Percentiles rank a stretch among this genome's conserved stretches.
Evolutionary conservation across 306 rosid genomes (phyloP).

Genomic region (Abrus precatorius): DNA sequence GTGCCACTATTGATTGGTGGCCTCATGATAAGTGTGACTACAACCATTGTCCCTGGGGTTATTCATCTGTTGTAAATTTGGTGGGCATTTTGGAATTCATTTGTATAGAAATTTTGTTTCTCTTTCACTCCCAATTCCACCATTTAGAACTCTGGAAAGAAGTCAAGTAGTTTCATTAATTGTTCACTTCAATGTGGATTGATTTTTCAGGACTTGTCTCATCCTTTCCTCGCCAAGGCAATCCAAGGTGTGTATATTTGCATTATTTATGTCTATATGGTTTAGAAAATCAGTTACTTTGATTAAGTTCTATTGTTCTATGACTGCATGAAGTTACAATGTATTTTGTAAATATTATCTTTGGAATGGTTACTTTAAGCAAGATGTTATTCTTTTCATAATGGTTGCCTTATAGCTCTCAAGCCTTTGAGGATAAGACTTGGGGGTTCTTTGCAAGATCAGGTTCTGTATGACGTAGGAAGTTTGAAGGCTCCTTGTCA

Average conservation of each 20-base stretch:
- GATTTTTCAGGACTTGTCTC: constrained; percentile 84
- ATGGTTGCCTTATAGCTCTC: constrained; percentile 72
- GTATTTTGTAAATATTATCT: constrained; percentile 13
- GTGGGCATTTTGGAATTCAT: constrained; percentile 55
- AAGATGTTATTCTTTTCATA: constrained; percentile 42
- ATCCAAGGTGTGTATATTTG: constrained; percentile 71
- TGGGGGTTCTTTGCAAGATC: constrained; percentile 98
- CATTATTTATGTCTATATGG: constrained; percentile 24
- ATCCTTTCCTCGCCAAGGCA: constrained; percentile 83
- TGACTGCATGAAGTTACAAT: constrained; percentile 24
- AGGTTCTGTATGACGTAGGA: constrained; percentile 80
- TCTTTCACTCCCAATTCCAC: not conserved
- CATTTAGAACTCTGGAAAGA: constrained; percentile 19
- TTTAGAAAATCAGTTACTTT: constrained; percentile 17
- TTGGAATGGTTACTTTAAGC: constrained; percentile 30
- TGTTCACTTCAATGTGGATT: constrained; percentile 53
- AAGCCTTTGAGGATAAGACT: constrained; percentile 88
- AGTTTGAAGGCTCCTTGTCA: constrained; percentile 73
- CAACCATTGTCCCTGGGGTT: constrained; percentile 90
- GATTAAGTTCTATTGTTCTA: constrained; percentile 16
- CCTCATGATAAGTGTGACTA: constrained; percentile 89
- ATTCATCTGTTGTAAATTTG: constrained; percentile 79
- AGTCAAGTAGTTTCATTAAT: constrained; percentile 27
- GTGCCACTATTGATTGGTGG: constrained; percentile 99
- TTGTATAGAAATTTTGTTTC: constrained; percentile 33